Evolutionary conservation across 306 rosid species (phyloP).

Genomic region (Prunus mira): DNA sequence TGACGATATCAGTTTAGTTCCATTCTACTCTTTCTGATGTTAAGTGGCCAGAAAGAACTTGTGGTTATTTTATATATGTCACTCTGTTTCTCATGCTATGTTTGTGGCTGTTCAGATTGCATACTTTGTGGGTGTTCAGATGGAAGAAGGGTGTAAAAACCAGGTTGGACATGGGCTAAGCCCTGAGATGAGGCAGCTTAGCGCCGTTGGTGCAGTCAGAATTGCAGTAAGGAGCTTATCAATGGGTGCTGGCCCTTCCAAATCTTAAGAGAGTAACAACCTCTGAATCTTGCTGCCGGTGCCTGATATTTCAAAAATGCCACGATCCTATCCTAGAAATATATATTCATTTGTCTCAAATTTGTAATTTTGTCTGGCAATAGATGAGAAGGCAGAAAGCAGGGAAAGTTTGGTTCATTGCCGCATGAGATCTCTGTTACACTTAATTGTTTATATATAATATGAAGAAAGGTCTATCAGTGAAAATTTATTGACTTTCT

Average conservation of each 20-base stretch:
- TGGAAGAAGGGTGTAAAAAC: slow-evolving; percentile 55
- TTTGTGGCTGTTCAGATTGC: slow-evolving; percentile 62
- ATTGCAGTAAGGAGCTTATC: slow-evolving; percentile 83
- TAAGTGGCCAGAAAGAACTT: neutral
- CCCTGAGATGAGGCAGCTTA: slow-evolving; percentile 74
- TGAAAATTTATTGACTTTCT: neutral
- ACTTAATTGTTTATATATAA: neutral
- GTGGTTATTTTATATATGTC: neutral
- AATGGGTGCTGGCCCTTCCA: slow-evolving; percentile 64
- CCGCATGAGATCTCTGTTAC: neutral
- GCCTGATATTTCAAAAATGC: neutral
- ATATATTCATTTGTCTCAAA: neutral
- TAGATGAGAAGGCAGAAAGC: slow-evolving; percentile 2
- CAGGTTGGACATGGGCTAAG: slow-evolving; percentile 47
- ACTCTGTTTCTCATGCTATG: slow-evolving; percentile 9
- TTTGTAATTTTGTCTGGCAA: neutral
- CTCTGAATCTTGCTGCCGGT: slow-evolving; percentile 1
- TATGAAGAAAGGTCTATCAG: neutral
- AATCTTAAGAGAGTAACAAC: slow-evolving; percentile 17
- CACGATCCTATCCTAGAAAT: neutral
- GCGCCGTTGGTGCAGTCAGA: slow-evolving; percentile 78
- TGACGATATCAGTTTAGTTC: neutral
- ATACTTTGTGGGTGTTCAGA: slow-evolving; percentile 79
- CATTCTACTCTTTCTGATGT: neutral
- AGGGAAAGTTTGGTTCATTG: neutral